A percentile compares a stretch with the other conserved stretches of the same genome.
These are phyloP conservation scores for Ustilago shanxiensis DNA, from an alignment of 1,284 basidiomycete genomes.

Conservation along the genomic window DNA sequence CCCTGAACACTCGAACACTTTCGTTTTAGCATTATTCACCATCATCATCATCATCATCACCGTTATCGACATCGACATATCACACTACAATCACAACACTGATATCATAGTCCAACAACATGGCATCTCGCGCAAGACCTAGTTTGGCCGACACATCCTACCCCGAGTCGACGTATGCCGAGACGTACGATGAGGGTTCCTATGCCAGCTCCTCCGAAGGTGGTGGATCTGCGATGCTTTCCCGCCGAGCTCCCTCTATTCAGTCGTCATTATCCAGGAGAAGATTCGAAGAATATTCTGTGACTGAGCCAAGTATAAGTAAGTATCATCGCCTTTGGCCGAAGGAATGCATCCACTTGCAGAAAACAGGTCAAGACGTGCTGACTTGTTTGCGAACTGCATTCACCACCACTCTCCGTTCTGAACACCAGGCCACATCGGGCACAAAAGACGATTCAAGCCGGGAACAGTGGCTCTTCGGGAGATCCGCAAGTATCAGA, in stretches of 20 bases:
- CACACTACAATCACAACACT: no score
- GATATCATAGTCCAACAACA: conserved; percentile 11
- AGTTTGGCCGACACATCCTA: conserved; percentile 43
- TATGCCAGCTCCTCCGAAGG: conserved; percentile 54
- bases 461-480: conserved; percentile 69
- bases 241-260: conserved; percentile 46
- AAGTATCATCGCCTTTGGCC: no score
- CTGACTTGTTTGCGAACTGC: no score
- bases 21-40: neutral
- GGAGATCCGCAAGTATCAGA: conserved; percentile 69
- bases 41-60: neutral
- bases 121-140: conserved; percentile 30
- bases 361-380: no score
- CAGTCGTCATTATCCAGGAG: conserved; percentile 37
- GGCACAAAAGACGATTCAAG: conserved; percentile 55
- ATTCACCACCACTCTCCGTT: no score
- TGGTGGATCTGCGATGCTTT: conserved; percentile 51
- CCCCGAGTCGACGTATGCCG: conserved; percentile 44
- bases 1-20: conserved; percentile 22
- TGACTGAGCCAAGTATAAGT: conserved; percentile 51
- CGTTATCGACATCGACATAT: neutral
- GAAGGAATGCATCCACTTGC: no score
- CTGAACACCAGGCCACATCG: conserved; percentile 41
- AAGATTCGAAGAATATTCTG: conserved; percentile 42
- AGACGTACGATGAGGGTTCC: conserved; percentile 40